Conservation (phyloP, 352 stramenopile genomes). For the Phytophthora uliginosa region DNA sequence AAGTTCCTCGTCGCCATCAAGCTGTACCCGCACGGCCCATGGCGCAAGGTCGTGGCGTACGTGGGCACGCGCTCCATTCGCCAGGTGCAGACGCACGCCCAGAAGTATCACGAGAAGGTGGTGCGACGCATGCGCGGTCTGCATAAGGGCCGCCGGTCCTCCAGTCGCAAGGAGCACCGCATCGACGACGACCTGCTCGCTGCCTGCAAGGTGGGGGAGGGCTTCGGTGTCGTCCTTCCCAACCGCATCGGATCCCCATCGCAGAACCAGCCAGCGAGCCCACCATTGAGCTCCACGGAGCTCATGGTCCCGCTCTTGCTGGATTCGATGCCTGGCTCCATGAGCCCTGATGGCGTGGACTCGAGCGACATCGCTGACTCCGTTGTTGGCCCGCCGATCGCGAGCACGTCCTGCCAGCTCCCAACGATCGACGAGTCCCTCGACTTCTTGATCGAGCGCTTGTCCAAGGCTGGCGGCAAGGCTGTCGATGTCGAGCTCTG, state of each 20-base stretch:
- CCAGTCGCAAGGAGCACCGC: slow-evolving; percentile 47
- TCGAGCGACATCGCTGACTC: slow-evolving; percentile 27
- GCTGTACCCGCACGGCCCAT: slow-evolving; percentile 62
- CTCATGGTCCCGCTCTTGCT: slow-evolving; percentile 29
- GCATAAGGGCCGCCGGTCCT: slow-evolving; percentile 52
- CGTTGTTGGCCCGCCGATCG: not conserved
- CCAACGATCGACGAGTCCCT: slow-evolving; percentile 66
- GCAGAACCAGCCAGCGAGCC: not conserved
- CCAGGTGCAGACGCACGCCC: slow-evolving; percentile 71
- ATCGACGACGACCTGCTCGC: slow-evolving; percentile 50
- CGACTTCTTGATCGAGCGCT: slow-evolving; percentile 65
- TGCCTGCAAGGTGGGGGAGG: slow-evolving; percentile 45
- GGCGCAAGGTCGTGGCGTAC: slow-evolving; percentile 55
- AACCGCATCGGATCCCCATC: slow-evolving; percentile 4
- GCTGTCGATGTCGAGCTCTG: slow-evolving; percentile 22
- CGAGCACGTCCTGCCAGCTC: slow-evolving; percentile 25
- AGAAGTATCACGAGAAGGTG: slow-evolving; percentile 76
- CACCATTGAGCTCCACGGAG: slow-evolving; percentile 2
- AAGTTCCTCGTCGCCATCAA: slow-evolving; percentile 68
- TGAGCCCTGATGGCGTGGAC: slow-evolving; percentile 33
- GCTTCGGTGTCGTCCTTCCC: slow-evolving; percentile 38
- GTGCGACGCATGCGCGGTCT: slow-evolving; percentile 52
- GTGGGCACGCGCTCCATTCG: slow-evolving; percentile 66
- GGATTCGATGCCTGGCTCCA: slow-evolving; percentile 21
- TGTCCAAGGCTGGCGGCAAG: slow-evolving; percentile 22